Conservation (phyloP, 495 filamentous ascomycete genomes). For the Margaritispora aquatica region DNA sequence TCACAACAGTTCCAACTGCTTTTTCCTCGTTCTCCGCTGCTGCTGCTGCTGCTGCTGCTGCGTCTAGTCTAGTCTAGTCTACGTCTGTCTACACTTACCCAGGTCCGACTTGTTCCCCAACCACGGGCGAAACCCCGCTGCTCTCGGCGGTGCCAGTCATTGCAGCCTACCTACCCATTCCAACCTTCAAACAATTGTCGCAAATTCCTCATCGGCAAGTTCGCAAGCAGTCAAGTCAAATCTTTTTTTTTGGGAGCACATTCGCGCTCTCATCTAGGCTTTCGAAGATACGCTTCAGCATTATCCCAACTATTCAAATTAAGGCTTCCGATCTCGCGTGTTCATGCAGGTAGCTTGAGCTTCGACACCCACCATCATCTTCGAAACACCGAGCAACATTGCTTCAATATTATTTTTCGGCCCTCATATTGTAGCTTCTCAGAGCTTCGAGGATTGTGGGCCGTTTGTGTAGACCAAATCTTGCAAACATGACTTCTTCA, state of each 20-base stretch:
- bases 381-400: constrained; percentile 13
- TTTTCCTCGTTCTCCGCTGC: neutral
- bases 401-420: constrained; percentile 12
- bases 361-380: constrained; percentile 12
- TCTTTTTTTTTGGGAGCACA: too few species aligned
- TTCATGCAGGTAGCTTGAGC: constrained; percentile 25
- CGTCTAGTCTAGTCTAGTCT: too few species aligned
- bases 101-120: neutral
- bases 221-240: neutral
- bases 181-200: constrained; percentile 10
- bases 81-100: neutral
- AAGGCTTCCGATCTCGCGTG: constrained; percentile 10
- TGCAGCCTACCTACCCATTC: constrained; percentile 15
- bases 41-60: neutral
- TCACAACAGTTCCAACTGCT: too few species aligned
- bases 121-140: constrained; percentile 6
- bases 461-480: constrained; percentile 13
- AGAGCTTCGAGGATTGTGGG: constrained; percentile 28
- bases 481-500: constrained; percentile 22
- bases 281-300: neutral
- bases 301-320: constrained; percentile 5
- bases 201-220: constrained; percentile 5
- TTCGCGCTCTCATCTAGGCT: neutral
- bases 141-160: constrained; percentile 5
- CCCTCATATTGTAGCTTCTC: constrained; percentile 28